Evolutionary conservation across 768 basidiomycete genomes (phyloP), one percentile per base, ranked within the genome.

Genomic region (Xerocomellus intermedius): DNA sequence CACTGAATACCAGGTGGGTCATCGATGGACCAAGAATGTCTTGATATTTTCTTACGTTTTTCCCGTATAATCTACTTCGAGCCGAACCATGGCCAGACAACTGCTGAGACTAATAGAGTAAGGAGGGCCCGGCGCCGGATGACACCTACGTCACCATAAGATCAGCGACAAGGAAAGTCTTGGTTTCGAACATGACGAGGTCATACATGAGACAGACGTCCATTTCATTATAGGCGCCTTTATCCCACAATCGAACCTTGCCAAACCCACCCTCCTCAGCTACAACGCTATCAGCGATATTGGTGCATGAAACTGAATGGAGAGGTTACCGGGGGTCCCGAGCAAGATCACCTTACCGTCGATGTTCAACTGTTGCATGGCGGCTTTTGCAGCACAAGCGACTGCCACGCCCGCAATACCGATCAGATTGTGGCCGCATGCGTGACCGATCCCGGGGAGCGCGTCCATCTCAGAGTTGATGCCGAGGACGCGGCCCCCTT

Each of bases 361-460:
- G 37, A 92, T 82, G 57, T 84, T 69, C 57, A 85, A 78, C 50
- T 80, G 74, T 52, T 84, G 71, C 56, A 92, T 72, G 1, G 81
- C 86, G 6, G 77, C 77, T 64, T 83, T 85, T n/a, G 87, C 77
- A 0, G 84, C 86, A 50, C 82, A 77, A 0, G 89, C 86, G 26
- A 89, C 79, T 2, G 84, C 88, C 13, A 91, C 84, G 4, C 89
- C 89, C 51, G 77, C 62, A 22, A 91, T 87, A 1, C 86, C 89
- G 48, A 93, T 92, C 45, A 93, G 74, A 61, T 92, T 92, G 65
- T 93, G 90, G 3, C 90, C 90, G 62, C 90, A 92, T 1, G 86
- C 87, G 58, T 89, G 87, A 0, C 87, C 83, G 37, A 85, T 75
- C 0, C 80, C 73, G 17, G 70, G 71, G 12, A 87, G 73, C 2